phyloP scores from a whole-genome alignment of 129 eudicot genomes.

The Artemisia annua region DNA sequence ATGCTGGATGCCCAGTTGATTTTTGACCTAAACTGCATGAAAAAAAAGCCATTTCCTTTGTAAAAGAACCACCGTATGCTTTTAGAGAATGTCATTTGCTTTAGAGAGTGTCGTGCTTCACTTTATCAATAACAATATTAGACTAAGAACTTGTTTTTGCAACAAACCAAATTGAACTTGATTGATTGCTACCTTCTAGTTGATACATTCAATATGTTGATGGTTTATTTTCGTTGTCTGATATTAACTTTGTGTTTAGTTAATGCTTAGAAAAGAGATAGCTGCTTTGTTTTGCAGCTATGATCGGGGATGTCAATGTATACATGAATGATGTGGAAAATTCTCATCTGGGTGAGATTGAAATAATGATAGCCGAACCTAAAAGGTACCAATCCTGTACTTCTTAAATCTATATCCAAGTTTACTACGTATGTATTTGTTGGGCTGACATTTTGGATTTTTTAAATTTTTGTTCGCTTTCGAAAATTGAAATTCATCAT shows the following conservation, averaged over 20 bases:
- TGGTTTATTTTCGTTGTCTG: not conserved
- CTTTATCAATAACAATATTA: not conserved
- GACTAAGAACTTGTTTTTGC: not conserved
- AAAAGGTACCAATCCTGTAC: slow-evolving; percentile 51
- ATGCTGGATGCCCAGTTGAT: not conserved
- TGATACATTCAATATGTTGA: not conserved
- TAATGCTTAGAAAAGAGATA: not conserved
- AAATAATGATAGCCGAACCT: slow-evolving; percentile 91
- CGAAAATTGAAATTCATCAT: not conserved
- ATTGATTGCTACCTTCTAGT: not conserved
- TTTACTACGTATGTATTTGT: not conserved
- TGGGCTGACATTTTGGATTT: not conserved
- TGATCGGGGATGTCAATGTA: slow-evolving; percentile 94
- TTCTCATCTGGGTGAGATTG: slow-evolving; percentile 74
- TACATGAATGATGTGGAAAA: slow-evolving; percentile 93
- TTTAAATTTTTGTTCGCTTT: not conserved
- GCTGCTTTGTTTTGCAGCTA: slow-evolving; percentile 50
- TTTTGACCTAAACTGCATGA: not conserved
- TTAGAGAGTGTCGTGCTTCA: too few species aligned
- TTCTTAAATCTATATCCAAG: not conserved
- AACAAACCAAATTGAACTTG: not conserved
- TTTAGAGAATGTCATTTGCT: not conserved
- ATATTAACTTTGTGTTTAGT: not conserved
- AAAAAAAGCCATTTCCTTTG: not conserved
- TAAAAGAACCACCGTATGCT: not conserved